phyloP scores from a whole-genome alignment of 1,139 yeast genomes.

The Zygoascus hellenicus region DNA sequence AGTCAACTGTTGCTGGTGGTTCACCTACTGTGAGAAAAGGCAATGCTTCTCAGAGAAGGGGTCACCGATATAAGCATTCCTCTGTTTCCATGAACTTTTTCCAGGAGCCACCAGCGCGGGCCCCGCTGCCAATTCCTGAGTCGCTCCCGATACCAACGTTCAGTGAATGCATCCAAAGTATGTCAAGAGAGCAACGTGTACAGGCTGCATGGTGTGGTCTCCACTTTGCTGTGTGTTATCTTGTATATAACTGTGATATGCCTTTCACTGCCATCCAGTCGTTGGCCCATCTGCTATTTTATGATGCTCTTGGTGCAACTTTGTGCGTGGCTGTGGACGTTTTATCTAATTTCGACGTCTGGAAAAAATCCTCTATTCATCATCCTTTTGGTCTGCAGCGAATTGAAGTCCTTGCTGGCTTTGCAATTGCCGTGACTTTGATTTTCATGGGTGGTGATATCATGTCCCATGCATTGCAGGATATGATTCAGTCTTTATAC shows the following conservation, averaged over 20 bases:
- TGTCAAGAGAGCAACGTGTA: constrained; percentile 48
- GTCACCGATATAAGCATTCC: constrained; percentile 92
- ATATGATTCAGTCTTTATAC: constrained; percentile 50
- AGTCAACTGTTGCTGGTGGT: constrained; percentile 25
- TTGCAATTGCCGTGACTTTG: constrained; percentile 77
- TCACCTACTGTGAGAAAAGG: constrained; percentile 21
- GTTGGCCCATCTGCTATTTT: constrained; percentile 77
- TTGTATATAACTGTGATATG: constrained; percentile 51
- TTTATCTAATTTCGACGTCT: constrained; percentile 83
- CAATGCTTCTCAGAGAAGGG: constrained; percentile 60
- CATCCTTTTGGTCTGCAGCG: constrained; percentile 92
- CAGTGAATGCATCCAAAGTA: constrained; percentile 53
- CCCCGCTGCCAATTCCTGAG: constrained; percentile 67
- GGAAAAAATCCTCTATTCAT: constrained; percentile 78
- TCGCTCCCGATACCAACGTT: constrained; percentile 75
- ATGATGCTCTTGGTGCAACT: constrained; percentile 77
- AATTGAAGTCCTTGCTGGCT: constrained; percentile 79
- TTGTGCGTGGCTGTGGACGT: constrained; percentile 68
- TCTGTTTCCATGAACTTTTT: constrained; percentile 96
- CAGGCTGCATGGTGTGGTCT: constrained; percentile 61
- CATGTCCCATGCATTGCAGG: constrained; percentile 78
- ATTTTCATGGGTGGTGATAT: constrained; percentile 89
- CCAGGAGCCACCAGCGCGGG: constrained; percentile 80
- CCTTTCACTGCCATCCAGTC: constrained; percentile 65
- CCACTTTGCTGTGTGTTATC: constrained; percentile 52